Percentiles rank a stretch among this genome's conserved stretches.
Evolutionary conservation across 2,329 filamentous ascomycete species (phyloP).

Genomic region (Microcyclosporella mali): DNA sequence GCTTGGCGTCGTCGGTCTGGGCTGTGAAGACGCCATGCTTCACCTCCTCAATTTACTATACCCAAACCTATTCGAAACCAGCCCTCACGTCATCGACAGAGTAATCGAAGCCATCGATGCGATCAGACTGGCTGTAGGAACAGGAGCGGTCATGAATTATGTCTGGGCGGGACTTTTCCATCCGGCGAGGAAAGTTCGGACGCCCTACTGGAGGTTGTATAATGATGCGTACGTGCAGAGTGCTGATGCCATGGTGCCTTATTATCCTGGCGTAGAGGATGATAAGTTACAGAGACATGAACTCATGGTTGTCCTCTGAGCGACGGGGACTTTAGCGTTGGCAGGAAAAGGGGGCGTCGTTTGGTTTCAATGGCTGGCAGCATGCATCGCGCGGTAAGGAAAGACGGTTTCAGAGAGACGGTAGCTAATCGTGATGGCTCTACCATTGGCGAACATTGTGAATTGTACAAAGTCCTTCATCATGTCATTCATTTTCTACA

Average conservation of each 20-base stretch:
- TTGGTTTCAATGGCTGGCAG: too few relatives aligned
- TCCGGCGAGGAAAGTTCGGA: constrained; percentile 86
- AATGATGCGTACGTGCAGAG: constrained; percentile 94
- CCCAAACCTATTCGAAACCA: constrained; percentile 96
- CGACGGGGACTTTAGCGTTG: too few relatives aligned
- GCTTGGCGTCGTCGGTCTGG: constrained; percentile 91
- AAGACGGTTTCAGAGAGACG: too few relatives aligned
- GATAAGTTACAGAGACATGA: constrained; percentile 65
- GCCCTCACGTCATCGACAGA: constrained; percentile 94
- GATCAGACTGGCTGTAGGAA: constrained; percentile 85
- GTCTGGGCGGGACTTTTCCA: constrained; percentile 98
- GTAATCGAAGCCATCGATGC: constrained; percentile 97
- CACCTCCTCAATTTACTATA: constrained; percentile 94
- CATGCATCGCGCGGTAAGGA: too few relatives aligned
- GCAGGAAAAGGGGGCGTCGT: too few relatives aligned
- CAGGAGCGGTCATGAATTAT: constrained; percentile 92
- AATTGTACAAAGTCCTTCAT: too few relatives aligned
- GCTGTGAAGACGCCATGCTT: constrained; percentile 97
- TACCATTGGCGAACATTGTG: too few relatives aligned
- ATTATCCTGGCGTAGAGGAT: constrained; percentile 82
- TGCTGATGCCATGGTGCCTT: constrained; percentile 92
- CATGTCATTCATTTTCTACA: too few relatives aligned
- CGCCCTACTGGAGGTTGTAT: constrained; percentile 93
- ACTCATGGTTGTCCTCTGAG: constrained; percentile 18
- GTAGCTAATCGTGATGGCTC: too few relatives aligned